A percentile compares a stretch with the other conserved stretches of the same genome.
These are phyloP conservation scores for Podospora conica DNA, from an alignment of 495 filamentous ascomycete genomes.

Conservation along the genomic window DNA sequence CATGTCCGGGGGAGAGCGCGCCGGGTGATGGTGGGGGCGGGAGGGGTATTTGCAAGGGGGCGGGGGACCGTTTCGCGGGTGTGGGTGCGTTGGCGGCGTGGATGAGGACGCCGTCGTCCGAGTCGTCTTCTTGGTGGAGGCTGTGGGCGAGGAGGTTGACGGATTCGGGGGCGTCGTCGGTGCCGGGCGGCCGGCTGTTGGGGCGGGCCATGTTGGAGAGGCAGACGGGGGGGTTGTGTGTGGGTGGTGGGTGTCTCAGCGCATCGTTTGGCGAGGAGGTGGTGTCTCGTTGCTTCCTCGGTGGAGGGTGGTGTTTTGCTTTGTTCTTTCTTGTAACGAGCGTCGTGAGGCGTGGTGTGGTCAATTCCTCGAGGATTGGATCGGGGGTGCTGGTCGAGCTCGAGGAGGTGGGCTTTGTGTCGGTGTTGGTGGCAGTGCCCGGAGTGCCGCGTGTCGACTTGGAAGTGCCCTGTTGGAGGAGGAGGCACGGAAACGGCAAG, in stretches of 20 bases:
- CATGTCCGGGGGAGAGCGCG: too few species aligned
- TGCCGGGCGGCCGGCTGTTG: not conserved
- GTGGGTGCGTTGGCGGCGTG: constrained; percentile 26
- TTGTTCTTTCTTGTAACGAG: not conserved
- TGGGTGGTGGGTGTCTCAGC: constrained; percentile 3
- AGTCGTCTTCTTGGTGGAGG: constrained; percentile 13
- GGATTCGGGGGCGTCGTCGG: not conserved
- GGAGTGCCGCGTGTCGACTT: not conserved
- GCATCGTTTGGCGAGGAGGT: constrained; percentile 6
- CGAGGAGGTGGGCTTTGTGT: not conserved
- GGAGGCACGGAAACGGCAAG: not conserved
- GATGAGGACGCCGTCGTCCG: constrained; percentile 34
- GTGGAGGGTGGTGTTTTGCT: not conserved
- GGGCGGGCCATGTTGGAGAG: not conserved
- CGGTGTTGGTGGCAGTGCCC: not conserved
- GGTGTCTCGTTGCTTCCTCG: not conserved
- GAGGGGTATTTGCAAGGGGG: not conserved
- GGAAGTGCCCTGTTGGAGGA: not conserved
- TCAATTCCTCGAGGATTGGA: not conserved
- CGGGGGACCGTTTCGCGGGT: not conserved
- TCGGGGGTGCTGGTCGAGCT: not conserved
- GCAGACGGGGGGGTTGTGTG: too few species aligned
- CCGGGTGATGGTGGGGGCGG: not conserved
- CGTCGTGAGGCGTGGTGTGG: not conserved
- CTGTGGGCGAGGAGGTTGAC: constrained; percentile 3